These are phyloP conservation scores for Cercophora samala DNA, from an alignment of 495 filamentous ascomycete genomes.

Conservation along the genomic window DNA sequence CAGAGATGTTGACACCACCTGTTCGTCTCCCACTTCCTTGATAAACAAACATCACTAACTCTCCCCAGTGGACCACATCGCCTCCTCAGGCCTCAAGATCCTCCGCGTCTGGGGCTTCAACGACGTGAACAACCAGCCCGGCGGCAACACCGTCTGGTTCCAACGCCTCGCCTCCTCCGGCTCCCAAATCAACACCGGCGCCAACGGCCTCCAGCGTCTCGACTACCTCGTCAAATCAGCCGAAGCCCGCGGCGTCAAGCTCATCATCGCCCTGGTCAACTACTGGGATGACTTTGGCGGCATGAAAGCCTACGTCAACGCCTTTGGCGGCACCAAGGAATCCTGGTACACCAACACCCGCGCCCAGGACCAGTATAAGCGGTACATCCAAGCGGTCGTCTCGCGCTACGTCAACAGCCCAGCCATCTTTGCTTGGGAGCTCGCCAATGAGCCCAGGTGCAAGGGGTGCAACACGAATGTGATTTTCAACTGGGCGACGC, in stretches of 20 bases:
- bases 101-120: constrained; percentile 74
- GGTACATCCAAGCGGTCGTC: constrained; percentile 62
- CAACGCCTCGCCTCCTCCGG: constrained; percentile 53
- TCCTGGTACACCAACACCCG: constrained; percentile 55
- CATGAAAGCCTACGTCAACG: constrained; percentile 59
- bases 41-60: not conserved
- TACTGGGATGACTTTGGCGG: constrained; percentile 65
- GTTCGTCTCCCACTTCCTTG: not conserved
- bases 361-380: constrained; percentile 58
- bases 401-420: constrained; percentile 53
- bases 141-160: constrained; percentile 54
- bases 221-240: constrained; percentile 55
- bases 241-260: constrained; percentile 51
- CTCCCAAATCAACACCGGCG: constrained; percentile 63
- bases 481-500: constrained; percentile 60
- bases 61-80: constrained; percentile 47
- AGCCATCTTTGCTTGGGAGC: constrained; percentile 69
- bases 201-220: constrained; percentile 62
- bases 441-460: constrained; percentile 69
- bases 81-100: constrained; percentile 59
- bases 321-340: constrained; percentile 55
- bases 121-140: constrained; percentile 46
- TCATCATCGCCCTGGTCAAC: constrained; percentile 58
- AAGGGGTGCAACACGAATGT: constrained; percentile 55
- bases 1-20: constrained; percentile 53